Evolutionary conservation across 2,329 filamentous ascomycete species (phyloP), one percentile per base, ranked within the genome.

Genomic region (Endocalyx cinctus): DNA sequence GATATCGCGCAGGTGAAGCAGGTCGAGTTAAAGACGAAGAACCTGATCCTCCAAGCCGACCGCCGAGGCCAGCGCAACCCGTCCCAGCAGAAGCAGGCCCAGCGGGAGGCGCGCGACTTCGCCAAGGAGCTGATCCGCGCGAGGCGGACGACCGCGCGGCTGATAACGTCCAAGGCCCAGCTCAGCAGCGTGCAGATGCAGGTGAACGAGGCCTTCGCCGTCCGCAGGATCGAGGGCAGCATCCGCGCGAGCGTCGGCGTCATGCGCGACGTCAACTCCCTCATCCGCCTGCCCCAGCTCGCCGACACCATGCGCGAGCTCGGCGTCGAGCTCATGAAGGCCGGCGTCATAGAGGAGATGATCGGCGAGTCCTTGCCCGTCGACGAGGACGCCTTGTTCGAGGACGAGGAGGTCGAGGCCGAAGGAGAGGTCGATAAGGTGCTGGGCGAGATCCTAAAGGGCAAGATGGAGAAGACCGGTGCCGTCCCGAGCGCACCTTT

Each of bases 301-400:
- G 87, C 83, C 14, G 80, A 77, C 11, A 96, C 89, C 7, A 97
- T 97, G 90, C 73, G 80, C 43, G 87, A 94, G 59, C 68, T 97
- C 31, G 84, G 82, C 51, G 73, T 82, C 37, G 92, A 97, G 70
- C 65, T 97, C 47, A 84, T 95, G 60, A 94, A 88, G 67, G 90
- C 92, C 3, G 92, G 90, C 12, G 90, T 98, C 46, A 94, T 97
- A 40, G 90, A 97, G 69, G 92, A 98, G 67, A 96, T 97, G 85
- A 80, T 94, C 5, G 85, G 82, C 29, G 90, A 97, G 57, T 80
- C 74, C 27, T 66, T 97, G 45, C 87, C 88, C n/a, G 75, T 82
- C 45, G 82, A 88, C 37, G 63, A 82, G 32, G 69, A 87, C 47
- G 67, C 87, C 47, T 69, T 77, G 33, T 76, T 86, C 37, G 79